Base-by-base conservation (phyloP, 495 filamentous ascomycete genomes). In the Aspergillus taichungensis region DNA sequence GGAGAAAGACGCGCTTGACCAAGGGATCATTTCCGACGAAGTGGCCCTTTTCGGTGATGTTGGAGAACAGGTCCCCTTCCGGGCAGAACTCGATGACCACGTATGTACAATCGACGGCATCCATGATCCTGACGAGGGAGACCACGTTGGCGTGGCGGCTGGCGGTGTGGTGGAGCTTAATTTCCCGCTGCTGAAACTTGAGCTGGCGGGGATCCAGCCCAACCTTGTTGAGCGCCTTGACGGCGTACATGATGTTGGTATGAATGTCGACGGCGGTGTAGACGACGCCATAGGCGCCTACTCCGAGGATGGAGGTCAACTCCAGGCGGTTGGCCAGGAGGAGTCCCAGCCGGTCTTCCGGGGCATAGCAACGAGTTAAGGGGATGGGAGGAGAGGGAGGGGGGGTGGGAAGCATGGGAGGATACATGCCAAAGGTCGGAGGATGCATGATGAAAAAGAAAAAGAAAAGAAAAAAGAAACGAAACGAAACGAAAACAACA, bases 41-140 rank as follows among this genome's bases (percentile, higher is more conserved):
- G 56, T 85, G 83, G 51, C 88, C 85, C 56, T 85, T 79, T 62
- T 99, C 92, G 43, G 94, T 97, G 65, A 99, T 99, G 62, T 87
- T 95, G 56, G 83, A 83, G 67, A 99, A 99, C 42, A 99, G 71
- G 66, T 99, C 92, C 51, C 92, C 92, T 64, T 99, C 92, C 8
- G 91, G 87, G 67, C 92, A 97, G 65, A 85, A 97, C 65, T 99
- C 92, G 63, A 99, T 78, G 42, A 99, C 83, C 54, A 99, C 94
- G 70, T 87, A 97, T 51, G 87, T 94, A 73, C 89, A 95, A 65
- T 97, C 90, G 43, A 77, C 70, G 56, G 82, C 82, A 66, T 96
- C 90, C 75, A 96, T 81, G 56, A 99, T 95, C 74, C 89, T 88
- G 40, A 88, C 74, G 66, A 99, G 76, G 51, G 89, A 94, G 50